phyloP scores from a whole-genome alignment of 192 early-diverging fungal genomes.

The Coemansia sp. region DNA sequence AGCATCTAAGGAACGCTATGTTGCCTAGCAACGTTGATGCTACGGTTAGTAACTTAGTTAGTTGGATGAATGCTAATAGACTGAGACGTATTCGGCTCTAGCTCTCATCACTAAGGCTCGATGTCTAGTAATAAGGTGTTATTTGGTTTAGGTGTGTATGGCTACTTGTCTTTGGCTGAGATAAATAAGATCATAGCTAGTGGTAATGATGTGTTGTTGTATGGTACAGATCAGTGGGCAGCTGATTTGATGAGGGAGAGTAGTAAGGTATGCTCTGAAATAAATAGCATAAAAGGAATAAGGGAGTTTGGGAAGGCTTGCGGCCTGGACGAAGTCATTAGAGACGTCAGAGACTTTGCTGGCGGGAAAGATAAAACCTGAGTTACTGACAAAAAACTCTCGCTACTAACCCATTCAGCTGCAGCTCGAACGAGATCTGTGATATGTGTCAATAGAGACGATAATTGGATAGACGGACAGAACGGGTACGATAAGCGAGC shows the following conservation, averaged over 20 bases:
- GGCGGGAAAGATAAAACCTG: no score
- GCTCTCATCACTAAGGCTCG: slow-evolving; percentile 26
- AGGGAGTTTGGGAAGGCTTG: no score
- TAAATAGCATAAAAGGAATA: no score
- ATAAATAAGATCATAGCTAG: slow-evolving; percentile 8
- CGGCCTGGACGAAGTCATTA: no score
- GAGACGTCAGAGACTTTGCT: no score
- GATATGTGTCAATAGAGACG: no score
- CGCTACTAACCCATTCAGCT: no score
- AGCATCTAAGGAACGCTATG: slow-evolving; percentile 8
- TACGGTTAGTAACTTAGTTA: slow-evolving; percentile 4
- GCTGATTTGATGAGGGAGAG: neutral
- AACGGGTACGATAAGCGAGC: no score
- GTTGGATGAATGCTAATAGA: slow-evolving; percentile 6
- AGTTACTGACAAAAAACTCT: no score
- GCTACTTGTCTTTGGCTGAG: slow-evolving; percentile 17
- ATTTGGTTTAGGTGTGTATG: slow-evolving; percentile 26
- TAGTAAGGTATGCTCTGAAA: no score
- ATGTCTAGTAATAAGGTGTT: slow-evolving; percentile 36
- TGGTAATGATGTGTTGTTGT: slow-evolving; percentile 11
- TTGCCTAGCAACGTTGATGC: slow-evolving; percentile 10
- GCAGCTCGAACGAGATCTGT: no score
- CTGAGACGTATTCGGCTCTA: slow-evolving; percentile 14
- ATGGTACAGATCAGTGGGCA: slow-evolving; percentile 21
- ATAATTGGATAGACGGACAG: no score